These are phyloP conservation scores for Chamaecyparis obtusa DNA, from an alignment of 75 land plant species.

Conservation along the genomic window DNA sequence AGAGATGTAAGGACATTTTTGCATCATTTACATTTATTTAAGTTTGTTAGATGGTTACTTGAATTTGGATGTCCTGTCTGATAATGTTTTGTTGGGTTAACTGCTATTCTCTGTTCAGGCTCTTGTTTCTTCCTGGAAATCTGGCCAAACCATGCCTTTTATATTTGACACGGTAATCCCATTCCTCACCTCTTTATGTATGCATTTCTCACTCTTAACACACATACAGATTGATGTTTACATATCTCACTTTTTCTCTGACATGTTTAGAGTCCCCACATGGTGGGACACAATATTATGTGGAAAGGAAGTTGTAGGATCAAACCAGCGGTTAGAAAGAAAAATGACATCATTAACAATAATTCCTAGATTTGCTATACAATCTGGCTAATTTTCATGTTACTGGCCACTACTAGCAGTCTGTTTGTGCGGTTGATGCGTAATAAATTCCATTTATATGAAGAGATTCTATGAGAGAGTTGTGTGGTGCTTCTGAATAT, in stretches of 20 bases:
- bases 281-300: background rate
- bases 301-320: background rate
- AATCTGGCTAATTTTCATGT: background rate
- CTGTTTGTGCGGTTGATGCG: too few relatives aligned
- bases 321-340: background rate
- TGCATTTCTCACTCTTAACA: background rate
- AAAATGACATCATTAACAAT: background rate
- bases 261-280: background rate
- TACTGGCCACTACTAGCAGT: background rate
- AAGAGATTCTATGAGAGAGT: too few relatives aligned
- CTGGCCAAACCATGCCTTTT: constrained; percentile 93
- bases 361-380: background rate
- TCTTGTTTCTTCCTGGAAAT: constrained; percentile 84
- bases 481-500: too few relatives aligned
- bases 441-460: too few relatives aligned
- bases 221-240: background rate
- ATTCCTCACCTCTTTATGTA: background rate
- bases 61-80: background rate
- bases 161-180: constrained; percentile 83
- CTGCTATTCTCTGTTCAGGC: constrained; percentile 52
- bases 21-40: background rate
- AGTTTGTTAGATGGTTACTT: background rate
- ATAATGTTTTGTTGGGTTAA: background rate
- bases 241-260: background rate
- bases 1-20: constrained; percentile 39